Base-by-base conservation (phyloP, 257 asterid species). In the Ajuga chamaepitys region DNA sequence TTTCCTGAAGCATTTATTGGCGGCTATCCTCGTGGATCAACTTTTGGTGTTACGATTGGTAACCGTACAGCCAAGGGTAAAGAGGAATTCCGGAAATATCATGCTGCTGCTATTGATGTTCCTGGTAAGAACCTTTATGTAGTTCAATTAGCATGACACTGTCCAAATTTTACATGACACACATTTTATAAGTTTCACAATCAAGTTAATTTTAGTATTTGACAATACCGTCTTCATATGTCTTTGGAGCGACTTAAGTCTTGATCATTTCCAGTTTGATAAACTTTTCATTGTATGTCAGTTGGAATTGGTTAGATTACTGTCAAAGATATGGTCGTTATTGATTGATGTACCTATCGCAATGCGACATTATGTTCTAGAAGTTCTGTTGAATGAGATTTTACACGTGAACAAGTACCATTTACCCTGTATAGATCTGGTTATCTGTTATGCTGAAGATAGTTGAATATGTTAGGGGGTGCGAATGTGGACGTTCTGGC, bases 1-100 rank as follows among this genome's bases (percentile, higher is more conserved):
- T 93, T 93, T 79, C 99, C 99, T 14, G 99, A 93, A 84, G 99
- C 97, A 48, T 93, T 93, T 68, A 79, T 93, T 3, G 99, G 99
- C 67, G 99, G 99, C 56, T 93, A 93, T 74, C 99, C 99, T 7
- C 96, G 99, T 32, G 97, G 99, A 30, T 89, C 95, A 50, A 81
- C 67, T 63, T 93, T 87, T 59, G 99, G 99, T 57, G 96, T 83
- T 48, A 66, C 88, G 4, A 87, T 93, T 52, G 99, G 99, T 41
- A 87, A 81, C 59, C 99, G 96, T 21, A 78, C 97, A 7, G 79
- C 88, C 66, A 87, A 93, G 86, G 99, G 99, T 14, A 87, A 77
- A 78, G 99, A 89, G 73, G 99, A 93, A 16, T 93, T 93, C 55
- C 82, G 92, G 4, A 93, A 83, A 66, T 93, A 89, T 74, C 95